A percentile compares a stretch with the other conserved stretches of the same genome.
phyloP scores from a whole-genome alignment of 305 asterid genomes.

The Fraxinus ornus region DNA sequence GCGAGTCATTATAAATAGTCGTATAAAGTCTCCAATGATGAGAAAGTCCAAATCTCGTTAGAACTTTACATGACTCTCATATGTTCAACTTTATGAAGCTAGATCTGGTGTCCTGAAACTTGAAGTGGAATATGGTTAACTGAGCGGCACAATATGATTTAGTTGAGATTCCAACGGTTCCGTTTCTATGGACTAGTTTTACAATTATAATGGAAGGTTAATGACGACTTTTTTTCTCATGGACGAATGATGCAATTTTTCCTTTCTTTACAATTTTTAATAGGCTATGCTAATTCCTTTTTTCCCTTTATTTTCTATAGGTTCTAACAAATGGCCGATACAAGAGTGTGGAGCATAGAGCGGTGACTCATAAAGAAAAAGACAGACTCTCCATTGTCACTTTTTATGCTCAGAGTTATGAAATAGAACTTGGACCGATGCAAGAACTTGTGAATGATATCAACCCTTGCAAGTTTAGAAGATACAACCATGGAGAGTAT shows the following conservation, averaged over 20 bases:
- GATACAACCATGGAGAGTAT: conserved; percentile 92
- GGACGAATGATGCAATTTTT: not conserved
- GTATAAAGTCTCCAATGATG: not conserved
- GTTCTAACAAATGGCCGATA: conserved; percentile 83
- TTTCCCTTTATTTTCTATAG: no score
- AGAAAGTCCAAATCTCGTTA: no score
- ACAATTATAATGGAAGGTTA: not conserved
- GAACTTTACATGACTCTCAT: not conserved
- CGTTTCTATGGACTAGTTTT: not conserved
- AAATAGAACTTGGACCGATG: conserved; percentile 69
- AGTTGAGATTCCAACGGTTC: not conserved
- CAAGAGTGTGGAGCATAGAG: conserved; percentile 96
- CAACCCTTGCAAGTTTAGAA: conserved; percentile 68
- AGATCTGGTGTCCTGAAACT: not conserved
- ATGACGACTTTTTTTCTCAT: no score
- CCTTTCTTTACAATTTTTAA: not conserved
- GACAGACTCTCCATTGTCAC: conserved; percentile 89
- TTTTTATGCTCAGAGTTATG: conserved; percentile 93
- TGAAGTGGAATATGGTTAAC: not conserved
- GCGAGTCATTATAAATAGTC: not conserved
- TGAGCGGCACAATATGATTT: no score
- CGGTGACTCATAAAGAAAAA: conserved; percentile 71
- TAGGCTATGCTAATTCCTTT: no score
- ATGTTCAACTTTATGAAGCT: not conserved
- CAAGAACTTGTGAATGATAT: conserved; percentile 50